phyloP scores from a whole-genome alignment of 1,284 basidiomycete genomes.

The Chondrostereum purpureum region DNA sequence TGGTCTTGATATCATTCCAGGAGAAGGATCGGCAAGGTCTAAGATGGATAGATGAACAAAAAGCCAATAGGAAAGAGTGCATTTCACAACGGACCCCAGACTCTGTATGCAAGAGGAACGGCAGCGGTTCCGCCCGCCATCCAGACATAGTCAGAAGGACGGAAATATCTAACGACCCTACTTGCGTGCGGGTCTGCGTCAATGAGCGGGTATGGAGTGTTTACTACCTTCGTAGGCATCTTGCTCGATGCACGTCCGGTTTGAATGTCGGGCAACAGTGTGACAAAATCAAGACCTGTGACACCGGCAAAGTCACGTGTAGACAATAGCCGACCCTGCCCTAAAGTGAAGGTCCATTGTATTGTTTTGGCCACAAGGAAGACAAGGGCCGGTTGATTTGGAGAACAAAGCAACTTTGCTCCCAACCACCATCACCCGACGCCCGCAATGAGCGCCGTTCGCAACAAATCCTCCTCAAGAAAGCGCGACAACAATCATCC shows the following conservation, averaged over 20 bases:
- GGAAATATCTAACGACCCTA: constrained; percentile 87
- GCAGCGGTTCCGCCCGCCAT: constrained; percentile 82
- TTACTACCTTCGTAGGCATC: constrained; percentile 71
- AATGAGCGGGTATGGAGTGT: constrained; percentile 77
- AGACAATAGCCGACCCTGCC: not conserved
- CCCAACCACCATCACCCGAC: not conserved
- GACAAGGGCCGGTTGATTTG: too few species aligned
- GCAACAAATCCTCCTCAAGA: constrained; percentile 31
- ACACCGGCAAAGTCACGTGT: constrained; percentile 2
- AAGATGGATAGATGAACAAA: constrained; percentile 6
- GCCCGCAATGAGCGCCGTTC: constrained; percentile 42
- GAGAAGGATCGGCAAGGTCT: constrained; percentile 40
- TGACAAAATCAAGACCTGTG: constrained; percentile 1
- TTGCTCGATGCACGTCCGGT: too few species aligned
- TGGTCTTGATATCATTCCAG: constrained; percentile 16
- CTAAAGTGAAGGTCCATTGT: not conserved
- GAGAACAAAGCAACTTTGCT: too few species aligned
- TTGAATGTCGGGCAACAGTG: not conserved
- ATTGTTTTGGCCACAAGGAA: not conserved
- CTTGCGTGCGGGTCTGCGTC: constrained; percentile 89
- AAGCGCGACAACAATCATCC: constrained; percentile 30
- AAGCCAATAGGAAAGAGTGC: constrained; percentile 5
- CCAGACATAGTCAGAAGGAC: constrained; percentile 80
- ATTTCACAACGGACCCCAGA: constrained; percentile 56
- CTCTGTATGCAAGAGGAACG: constrained; percentile 70